Conservation (phyloP, 495 filamentous ascomycete species). For the Aspergillus homomorphus region DNA sequence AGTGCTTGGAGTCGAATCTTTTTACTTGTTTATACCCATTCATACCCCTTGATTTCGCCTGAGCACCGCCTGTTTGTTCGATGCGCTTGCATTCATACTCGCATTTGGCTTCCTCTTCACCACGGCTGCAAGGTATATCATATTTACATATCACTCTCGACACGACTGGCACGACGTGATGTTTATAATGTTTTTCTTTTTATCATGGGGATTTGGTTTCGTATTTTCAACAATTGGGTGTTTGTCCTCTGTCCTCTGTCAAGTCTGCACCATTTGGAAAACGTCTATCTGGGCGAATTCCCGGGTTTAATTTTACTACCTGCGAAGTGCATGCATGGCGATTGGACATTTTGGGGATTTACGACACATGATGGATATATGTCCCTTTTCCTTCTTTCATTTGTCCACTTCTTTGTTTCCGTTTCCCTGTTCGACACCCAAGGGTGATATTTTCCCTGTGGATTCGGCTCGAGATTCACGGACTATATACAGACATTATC, state of each 20-base stretch:
- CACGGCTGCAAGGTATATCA: slow-evolving; percentile 22
- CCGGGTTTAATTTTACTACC: background rate
- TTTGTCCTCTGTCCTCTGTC: slow-evolving; percentile 14
- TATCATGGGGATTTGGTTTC: background rate
- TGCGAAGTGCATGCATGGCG: background rate
- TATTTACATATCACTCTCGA: slow-evolving; percentile 24
- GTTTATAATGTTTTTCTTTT: slow-evolving; percentile 29
- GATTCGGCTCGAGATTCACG: slow-evolving; percentile 11
- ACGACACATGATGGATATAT: slow-evolving; percentile 4
- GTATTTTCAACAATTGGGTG: slow-evolving; percentile 16
- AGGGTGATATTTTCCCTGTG: slow-evolving; percentile 12
- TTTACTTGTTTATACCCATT: slow-evolving; percentile 3
- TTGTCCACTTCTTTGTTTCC: background rate
- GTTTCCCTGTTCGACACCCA: background rate
- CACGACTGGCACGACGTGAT: slow-evolving; percentile 36
- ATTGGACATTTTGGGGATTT: background rate
- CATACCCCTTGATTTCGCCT: slow-evolving; percentile 3
- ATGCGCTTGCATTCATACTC: background rate
- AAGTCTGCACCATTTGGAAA: background rate
- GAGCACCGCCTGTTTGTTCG: background rate
- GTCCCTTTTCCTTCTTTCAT: background rate
- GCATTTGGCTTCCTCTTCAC: slow-evolving; percentile 10
- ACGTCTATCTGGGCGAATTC: background rate
- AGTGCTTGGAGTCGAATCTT: slow-evolving; percentile 2
- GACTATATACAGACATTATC: background rate